These are phyloP conservation scores for Microthyrium microscopicum DNA, from an alignment of 2,329 filamentous ascomycete species.

Conservation along the genomic window DNA sequence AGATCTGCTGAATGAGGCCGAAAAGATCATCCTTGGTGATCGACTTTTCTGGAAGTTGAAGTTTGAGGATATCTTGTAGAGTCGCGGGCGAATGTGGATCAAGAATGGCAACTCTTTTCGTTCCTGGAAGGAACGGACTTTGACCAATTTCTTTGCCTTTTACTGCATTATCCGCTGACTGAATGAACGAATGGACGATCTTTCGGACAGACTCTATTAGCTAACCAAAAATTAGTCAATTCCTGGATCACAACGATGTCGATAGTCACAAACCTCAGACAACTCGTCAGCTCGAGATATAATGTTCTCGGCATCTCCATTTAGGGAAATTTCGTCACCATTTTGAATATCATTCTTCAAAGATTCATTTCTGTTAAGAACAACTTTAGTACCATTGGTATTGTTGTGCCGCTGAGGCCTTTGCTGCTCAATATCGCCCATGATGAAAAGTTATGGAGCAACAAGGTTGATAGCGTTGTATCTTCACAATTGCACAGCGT, in stretches of 20 bases:
- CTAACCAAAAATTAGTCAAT: constrained; percentile 25
- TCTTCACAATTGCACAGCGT: no score
- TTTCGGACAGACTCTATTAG: constrained; percentile 50
- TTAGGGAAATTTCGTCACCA: no score
- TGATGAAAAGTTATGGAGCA: no score
- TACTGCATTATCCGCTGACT: constrained; percentile 48
- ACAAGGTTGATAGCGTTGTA: no score
- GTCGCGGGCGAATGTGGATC: constrained; percentile 28
- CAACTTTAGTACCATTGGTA: no score
- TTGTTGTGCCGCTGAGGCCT: no score
- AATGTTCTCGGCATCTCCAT: no score
- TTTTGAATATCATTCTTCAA: no score
- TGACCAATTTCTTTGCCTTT: constrained; percentile 37
- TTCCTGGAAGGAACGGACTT: constrained; percentile 44
- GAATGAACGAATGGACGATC: constrained; percentile 55
- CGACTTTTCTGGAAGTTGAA: constrained; percentile 17
- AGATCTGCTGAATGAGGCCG: constrained; percentile 44
- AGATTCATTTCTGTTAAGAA: no score
- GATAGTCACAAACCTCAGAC: constrained; percentile 16
- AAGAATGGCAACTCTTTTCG: constrained; percentile 30
- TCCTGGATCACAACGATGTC: not conserved
- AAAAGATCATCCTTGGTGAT: constrained; percentile 27
- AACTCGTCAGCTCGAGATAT: constrained; percentile 21
- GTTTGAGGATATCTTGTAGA: constrained; percentile 23
- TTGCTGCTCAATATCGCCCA: no score